Conservation (phyloP, 108 stramenopile genomes). For the Skeletonema costatum region DNA sequence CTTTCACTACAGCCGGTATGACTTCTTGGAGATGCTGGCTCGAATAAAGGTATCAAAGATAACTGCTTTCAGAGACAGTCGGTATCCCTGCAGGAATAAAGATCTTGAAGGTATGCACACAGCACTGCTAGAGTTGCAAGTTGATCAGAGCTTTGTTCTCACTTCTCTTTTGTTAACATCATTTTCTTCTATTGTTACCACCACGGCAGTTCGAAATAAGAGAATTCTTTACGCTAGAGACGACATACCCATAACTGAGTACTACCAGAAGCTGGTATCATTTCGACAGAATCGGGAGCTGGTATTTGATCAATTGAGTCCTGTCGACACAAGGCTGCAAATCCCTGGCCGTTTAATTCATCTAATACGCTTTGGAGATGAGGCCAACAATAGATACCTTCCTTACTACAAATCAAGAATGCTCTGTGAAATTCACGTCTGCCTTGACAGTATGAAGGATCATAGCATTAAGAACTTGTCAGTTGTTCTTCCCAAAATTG, state of each 20-base stretch:
- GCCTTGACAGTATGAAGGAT: slow-evolving; percentile 2
- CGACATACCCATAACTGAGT: not conserved
- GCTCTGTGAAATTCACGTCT: slow-evolving; percentile 6
- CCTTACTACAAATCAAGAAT: slow-evolving; percentile 5
- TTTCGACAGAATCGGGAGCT: not conserved
- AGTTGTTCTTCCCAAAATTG: not conserved
- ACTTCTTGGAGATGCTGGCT: slow-evolving; percentile 12
- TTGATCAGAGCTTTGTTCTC: not conserved
- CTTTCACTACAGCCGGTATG: slow-evolving; percentile 1
- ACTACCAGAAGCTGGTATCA: slow-evolving; percentile 2
- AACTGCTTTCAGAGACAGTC: slow-evolving; percentile 1
- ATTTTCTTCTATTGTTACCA: not conserved
- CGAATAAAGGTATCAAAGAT: slow-evolving; percentile 15
- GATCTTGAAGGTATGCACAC: slow-evolving; percentile 1
- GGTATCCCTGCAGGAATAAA: slow-evolving; percentile 10
- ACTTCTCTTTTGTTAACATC: not conserved
- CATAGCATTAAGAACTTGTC: slow-evolving; percentile 6
- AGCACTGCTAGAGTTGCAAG: not conserved
- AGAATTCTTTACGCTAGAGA: not conserved
- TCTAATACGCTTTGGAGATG: slow-evolving; percentile 3
- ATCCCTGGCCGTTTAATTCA: slow-evolving; percentile 20
- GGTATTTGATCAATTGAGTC: not conserved
- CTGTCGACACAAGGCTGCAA: slow-evolving; percentile 4
- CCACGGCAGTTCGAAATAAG: not conserved
- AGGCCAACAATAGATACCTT: slow-evolving; percentile 3